Percentiles rank a stretch among this genome's conserved stretches.
Conservation (phyloP, 768 basidiomycete genomes). For the Boletus vinaceobasis region DNA sequence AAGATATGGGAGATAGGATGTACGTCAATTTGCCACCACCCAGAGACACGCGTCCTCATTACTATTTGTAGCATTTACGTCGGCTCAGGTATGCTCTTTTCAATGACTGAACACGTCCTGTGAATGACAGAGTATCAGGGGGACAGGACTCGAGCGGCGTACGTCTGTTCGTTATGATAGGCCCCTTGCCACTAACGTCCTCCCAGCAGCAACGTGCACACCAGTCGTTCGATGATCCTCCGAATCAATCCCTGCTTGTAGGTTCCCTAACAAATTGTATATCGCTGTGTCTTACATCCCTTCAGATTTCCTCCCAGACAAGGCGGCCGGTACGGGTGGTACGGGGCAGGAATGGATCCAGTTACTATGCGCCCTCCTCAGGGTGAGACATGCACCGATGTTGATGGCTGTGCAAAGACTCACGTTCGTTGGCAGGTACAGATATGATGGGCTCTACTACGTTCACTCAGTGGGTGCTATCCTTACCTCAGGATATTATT, state of each 20-base stretch:
- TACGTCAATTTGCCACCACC: slow-evolving; percentile 17
- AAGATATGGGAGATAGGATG: slow-evolving; percentile 37
- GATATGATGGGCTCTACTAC: slow-evolving; percentile 33
- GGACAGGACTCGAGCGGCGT: slow-evolving; percentile 22
- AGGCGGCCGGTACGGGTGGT: slow-evolving; percentile 37
- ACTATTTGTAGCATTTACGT: slow-evolving; percentile 29
- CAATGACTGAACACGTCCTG: not conserved
- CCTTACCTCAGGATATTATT: not conserved
- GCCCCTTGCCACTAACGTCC: not conserved
- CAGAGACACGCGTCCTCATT: not conserved
- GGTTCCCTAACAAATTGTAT: not conserved
- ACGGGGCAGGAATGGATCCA: slow-evolving; percentile 26
- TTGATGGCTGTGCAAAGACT: not conserved
- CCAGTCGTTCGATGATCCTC: slow-evolving; percentile 22
- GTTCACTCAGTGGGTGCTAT: slow-evolving; percentile 21
- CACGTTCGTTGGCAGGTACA: slow-evolving; percentile 19
- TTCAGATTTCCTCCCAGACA: slow-evolving; percentile 29
- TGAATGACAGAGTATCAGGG: slow-evolving; percentile 7
- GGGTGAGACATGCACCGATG: slow-evolving; percentile 18
- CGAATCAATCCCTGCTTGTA: slow-evolving; percentile 23
- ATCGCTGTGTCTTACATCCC: not conserved
- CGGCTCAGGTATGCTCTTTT: slow-evolving; percentile 26
- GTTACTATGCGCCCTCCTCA: slow-evolving; percentile 15
- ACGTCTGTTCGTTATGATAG: not conserved
- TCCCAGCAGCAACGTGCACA: slow-evolving; percentile 19